Percentiles rank a stretch among this genome's conserved stretches.
Conservation (phyloP, 208 protist genomes). For the Wallacemonas sp. region DNA sequence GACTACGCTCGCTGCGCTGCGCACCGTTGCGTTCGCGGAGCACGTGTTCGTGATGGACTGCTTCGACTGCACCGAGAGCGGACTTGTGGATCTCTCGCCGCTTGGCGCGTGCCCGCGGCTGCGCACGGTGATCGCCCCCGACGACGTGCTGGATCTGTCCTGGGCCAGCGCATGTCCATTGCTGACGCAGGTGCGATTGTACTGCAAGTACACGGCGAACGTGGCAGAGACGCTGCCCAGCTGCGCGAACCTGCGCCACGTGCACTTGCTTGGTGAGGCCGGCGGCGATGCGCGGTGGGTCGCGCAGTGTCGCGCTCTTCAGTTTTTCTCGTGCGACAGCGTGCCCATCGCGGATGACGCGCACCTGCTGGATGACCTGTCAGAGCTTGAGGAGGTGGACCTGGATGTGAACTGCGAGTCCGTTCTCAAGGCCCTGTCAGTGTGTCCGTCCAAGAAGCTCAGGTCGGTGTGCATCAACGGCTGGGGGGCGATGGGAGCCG, state of each 20-base stretch:
- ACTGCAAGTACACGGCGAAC: background rate
- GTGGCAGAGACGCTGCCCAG: background rate
- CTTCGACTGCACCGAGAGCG: background rate
- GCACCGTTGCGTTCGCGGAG: background rate
- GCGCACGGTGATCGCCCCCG: background rate
- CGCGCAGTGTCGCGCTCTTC: background rate
- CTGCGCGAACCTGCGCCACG: background rate
- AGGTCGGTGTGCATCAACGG: background rate
- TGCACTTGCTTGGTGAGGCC: slow-evolving; percentile 1
- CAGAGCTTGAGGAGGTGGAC: background rate
- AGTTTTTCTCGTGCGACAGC: slow-evolving; percentile 4
- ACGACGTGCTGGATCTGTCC: background rate
- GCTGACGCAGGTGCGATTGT: background rate
- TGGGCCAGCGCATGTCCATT: background rate
- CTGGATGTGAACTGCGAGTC: background rate
- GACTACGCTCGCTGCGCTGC: background rate
- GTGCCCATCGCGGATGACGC: background rate
- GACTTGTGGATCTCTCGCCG: background rate
- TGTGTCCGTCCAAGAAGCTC: background rate
- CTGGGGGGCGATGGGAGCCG: background rate
- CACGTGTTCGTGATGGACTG: slow-evolving; percentile 2
- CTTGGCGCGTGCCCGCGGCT: background rate
- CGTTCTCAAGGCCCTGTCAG: background rate
- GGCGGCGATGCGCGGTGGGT: slow-evolving; percentile 6
- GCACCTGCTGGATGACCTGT: background rate